These are phyloP conservation scores for Russula ochroleuca DNA, from an alignment of 768 basidiomycete genomes.

Conservation along the genomic window DNA sequence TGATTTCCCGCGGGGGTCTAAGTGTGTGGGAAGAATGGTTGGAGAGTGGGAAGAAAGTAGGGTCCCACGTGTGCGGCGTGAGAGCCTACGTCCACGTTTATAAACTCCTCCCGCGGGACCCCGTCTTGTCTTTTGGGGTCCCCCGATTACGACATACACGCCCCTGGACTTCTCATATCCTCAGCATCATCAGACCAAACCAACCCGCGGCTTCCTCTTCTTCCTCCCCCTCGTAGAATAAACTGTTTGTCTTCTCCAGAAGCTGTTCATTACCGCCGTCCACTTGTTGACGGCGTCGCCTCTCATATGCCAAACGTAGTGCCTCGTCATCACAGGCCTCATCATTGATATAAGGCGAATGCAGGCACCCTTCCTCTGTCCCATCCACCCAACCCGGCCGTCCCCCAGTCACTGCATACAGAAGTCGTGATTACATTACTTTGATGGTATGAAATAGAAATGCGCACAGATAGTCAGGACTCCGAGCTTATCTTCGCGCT, in stretches of 20 bases:
- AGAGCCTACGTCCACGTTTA: slow-evolving; percentile 32
- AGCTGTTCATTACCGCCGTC: background rate
- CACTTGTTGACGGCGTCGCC: slow-evolving; percentile 9
- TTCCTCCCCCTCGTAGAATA: slow-evolving; percentile 25
- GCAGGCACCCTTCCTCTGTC: slow-evolving; percentile 15
- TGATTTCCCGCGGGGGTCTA: slow-evolving; percentile 40
- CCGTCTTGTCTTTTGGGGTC: slow-evolving; percentile 31
- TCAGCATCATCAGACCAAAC: slow-evolving; percentile 17
- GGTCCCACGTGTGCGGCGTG: slow-evolving; percentile 33
- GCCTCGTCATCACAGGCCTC: slow-evolving; percentile 27
- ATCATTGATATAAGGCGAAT: slow-evolving; percentile 25
- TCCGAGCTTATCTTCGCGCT: slow-evolving; percentile 48
- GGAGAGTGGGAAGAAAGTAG: slow-evolving; percentile 45
- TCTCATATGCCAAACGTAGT: slow-evolving; percentile 21
- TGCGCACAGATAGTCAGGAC: slow-evolving; percentile 43
- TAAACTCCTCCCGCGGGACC: slow-evolving; percentile 32
- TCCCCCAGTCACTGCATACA: slow-evolving; percentile 24
- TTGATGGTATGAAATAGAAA: slow-evolving; percentile 7
- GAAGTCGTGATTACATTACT: slow-evolving; percentile 12
- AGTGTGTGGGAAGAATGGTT: slow-evolving; percentile 46
- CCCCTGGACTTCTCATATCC: slow-evolving; percentile 7
- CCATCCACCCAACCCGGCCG: slow-evolving; percentile 8
- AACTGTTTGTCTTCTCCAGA: slow-evolving; percentile 27
- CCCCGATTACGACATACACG: slow-evolving; percentile 23
- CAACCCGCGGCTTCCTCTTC: slow-evolving; percentile 22